phyloP scores from a whole-genome alignment of 2,329 filamentous ascomycete genomes.

The Neospermospora avenae region DNA sequence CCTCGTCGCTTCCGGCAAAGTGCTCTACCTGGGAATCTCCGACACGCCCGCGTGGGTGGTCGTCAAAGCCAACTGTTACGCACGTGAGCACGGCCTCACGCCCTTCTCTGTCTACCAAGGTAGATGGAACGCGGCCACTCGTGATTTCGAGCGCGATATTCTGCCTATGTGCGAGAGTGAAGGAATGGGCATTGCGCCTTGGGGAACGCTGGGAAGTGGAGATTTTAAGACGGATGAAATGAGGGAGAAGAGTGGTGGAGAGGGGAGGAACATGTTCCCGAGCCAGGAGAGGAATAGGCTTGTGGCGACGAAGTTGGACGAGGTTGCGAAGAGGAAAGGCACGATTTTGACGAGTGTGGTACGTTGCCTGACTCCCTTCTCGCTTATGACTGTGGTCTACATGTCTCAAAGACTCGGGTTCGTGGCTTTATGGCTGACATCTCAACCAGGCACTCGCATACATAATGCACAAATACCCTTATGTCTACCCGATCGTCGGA shows the following conservation, averaged over 20 bases:
- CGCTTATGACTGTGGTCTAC: too few species aligned
- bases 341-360: constrained; percentile 22
- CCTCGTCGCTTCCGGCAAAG: constrained; percentile 58
- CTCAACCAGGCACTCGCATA: constrained; percentile 72
- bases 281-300: constrained; percentile 19
- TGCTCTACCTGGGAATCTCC: constrained; percentile 64
- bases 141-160: constrained; percentile 64
- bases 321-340: constrained; percentile 32
- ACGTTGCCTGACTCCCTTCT: too few species aligned
- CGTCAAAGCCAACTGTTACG: constrained; percentile 64
- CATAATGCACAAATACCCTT: constrained; percentile 66
- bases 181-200: constrained; percentile 56
- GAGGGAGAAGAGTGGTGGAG: constrained; percentile 44
- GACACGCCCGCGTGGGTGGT: constrained; percentile 71
- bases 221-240: constrained; percentile 48
- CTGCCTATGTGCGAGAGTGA: constrained; percentile 56
- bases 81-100: constrained; percentile 64
- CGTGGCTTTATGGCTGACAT: too few species aligned
- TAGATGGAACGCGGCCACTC: constrained; percentile 56
- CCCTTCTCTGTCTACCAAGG: constrained; percentile 70
- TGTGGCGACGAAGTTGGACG: constrained; percentile 35
- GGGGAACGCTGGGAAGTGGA: constrained; percentile 50
- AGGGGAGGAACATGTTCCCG: constrained; percentile 29
- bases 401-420: too few species aligned
- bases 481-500: constrained; percentile 72